Conservation (phyloP, 2,329 filamentous ascomycete genomes). For the Cephalotrichum gorgonifer region DNA sequence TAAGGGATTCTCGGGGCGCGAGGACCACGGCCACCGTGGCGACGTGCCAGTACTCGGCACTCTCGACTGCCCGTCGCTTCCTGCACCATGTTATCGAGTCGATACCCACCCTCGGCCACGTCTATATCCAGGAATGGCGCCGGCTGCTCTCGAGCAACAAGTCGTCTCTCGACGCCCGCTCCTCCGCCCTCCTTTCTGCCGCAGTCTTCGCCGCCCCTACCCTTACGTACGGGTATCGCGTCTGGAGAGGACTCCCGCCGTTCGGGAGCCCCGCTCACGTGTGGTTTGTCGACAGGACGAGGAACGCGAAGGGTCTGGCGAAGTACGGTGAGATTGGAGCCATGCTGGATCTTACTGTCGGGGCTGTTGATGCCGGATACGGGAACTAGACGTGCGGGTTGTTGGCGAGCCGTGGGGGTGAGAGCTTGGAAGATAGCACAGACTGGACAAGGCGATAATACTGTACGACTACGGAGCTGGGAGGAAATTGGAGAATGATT, state of each 20-base stretch:
- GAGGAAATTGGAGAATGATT: too few relatives aligned
- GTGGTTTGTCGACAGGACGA: slow-evolving; percentile 24
- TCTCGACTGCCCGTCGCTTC: slow-evolving; percentile 12
- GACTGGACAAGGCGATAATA: background rate
- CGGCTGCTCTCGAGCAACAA: slow-evolving; percentile 21
- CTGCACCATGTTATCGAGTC: slow-evolving; percentile 20
- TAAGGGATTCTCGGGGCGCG: slow-evolving; percentile 16
- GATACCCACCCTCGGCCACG: slow-evolving; percentile 18
- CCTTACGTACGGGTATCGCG: slow-evolving; percentile 25
- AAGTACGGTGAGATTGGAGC: slow-evolving; percentile 37
- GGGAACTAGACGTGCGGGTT: background rate
- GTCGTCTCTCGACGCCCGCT: slow-evolving; percentile 21
- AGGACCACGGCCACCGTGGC: slow-evolving; percentile 19
- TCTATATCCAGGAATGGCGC: slow-evolving; percentile 17
- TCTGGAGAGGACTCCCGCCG: slow-evolving; percentile 29
- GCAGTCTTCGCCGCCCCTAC: slow-evolving; percentile 26
- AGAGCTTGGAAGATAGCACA: background rate
- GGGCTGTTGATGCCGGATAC: background rate
- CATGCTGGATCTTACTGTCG: slow-evolving; percentile 23
- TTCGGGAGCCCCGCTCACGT: slow-evolving; percentile 33
- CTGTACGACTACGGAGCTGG: too few relatives aligned
- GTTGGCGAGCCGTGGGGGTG: too few relatives aligned
- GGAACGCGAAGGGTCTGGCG: slow-evolving; percentile 19
- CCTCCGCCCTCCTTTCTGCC: slow-evolving; percentile 19
- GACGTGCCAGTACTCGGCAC: background rate